Conservation (phyloP, 148 eudicot genomes). For the Nepenthes gracilis region DNA sequence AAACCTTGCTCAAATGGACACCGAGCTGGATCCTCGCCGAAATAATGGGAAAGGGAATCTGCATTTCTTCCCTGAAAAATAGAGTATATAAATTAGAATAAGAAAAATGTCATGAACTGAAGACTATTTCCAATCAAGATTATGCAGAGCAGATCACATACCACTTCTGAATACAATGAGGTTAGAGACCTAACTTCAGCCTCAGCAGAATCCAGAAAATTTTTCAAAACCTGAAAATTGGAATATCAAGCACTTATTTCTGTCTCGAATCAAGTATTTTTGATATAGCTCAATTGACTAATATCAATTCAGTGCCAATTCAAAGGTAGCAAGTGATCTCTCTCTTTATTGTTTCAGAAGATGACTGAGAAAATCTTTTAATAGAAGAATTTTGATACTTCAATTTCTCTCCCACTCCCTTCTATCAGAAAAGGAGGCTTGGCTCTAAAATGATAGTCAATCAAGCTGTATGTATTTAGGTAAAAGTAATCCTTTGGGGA, state of each 20-base stretch:
- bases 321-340: too few relatives aligned
- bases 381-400: too few relatives aligned
- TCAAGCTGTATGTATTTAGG: too few relatives aligned
- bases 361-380: too few relatives aligned
- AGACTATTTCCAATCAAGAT: not conserved
- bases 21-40: conserved; percentile 96
- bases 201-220: conserved; percentile 87
- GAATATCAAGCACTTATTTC: conserved; percentile 2
- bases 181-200: conserved; percentile 91
- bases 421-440: too few relatives aligned
- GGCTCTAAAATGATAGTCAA: too few relatives aligned
- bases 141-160: conserved; percentile 21
- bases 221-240: conserved; percentile 63
- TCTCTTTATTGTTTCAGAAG: too few relatives aligned
- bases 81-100: not conserved
- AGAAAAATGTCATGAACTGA: not conserved
- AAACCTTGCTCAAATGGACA: conserved; percentile 99
- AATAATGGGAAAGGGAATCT: conserved; percentile 85
- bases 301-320: too few relatives aligned
- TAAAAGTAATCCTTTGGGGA: too few relatives aligned
- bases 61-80: conserved; percentile 83
- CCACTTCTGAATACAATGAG: conserved; percentile 93
- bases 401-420: too few relatives aligned
- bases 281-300: too few relatives aligned
- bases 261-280: not conserved